Percentiles rank a stretch among this genome's conserved stretches.
Conservation (phyloP, 352 stramenopile species). For the Phytophthora niederhauseri region DNA sequence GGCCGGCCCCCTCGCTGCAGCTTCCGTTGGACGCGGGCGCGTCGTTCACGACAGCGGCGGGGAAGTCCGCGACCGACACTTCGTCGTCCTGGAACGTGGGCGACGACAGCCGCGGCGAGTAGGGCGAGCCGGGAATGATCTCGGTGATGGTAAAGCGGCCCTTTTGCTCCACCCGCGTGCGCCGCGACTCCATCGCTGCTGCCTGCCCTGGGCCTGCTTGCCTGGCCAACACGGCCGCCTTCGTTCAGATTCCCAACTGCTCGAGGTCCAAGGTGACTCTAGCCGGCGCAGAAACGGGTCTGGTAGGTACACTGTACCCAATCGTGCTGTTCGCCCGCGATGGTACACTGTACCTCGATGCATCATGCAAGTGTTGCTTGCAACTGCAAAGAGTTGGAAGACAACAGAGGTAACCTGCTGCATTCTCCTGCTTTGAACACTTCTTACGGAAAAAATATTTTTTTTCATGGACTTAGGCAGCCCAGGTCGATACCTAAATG, state of each 20-base stretch:
- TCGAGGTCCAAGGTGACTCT: conserved; percentile 11
- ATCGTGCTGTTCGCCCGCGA: not conserved
- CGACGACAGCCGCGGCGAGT: conserved; percentile 33
- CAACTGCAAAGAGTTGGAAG: no score
- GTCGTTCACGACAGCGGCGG: conserved; percentile 2
- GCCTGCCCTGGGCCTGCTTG: not conserved
- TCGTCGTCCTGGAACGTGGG: conserved; percentile 35
- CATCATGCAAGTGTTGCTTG: no score
- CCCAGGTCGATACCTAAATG: no score
- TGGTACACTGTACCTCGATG: not conserved
- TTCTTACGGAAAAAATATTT: no score
- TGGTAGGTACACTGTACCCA: not conserved
- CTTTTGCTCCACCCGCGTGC: conserved; percentile 69
- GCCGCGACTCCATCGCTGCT: conserved; percentile 40
- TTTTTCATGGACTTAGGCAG: no score
- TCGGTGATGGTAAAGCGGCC: conserved; percentile 87
- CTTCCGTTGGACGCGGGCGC: conserved; percentile 20
- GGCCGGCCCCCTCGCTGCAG: conserved; percentile 18
- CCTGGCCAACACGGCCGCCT: conserved; percentile 6
- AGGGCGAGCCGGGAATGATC: conserved; percentile 63
- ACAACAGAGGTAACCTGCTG: no score
- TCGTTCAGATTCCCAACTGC: conserved; percentile 22
- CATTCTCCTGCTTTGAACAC: no score
- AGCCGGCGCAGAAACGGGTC: conserved; percentile 3
- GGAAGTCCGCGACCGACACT: conserved; percentile 19